Evolutionary conservation across 331 rosid genomes (phyloP).

Genomic region (Phaseolus coccineus): DNA sequence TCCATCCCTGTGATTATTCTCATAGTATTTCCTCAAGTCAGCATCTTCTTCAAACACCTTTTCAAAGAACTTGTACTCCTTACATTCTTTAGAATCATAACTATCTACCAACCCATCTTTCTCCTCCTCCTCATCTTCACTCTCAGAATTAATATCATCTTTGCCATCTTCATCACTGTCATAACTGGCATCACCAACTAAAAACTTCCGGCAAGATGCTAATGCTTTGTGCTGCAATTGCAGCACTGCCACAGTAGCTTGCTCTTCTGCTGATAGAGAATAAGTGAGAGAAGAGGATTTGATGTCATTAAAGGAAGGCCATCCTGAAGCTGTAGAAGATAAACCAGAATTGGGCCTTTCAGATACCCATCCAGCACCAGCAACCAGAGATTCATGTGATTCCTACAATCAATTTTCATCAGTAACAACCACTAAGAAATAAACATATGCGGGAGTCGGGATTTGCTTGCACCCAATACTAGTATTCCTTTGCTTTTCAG

Average conservation of each 20-base stretch:
- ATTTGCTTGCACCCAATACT: not conserved
- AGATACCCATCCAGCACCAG: conserved; percentile 53
- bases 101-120: conserved; percentile 39
- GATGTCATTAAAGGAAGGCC: conserved; percentile 48
- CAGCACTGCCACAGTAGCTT: conserved; percentile 40
- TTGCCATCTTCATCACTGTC: conserved; percentile 48
- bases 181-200: conserved; percentile 44
- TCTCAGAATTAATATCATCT: conserved; percentile 5
- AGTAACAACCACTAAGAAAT: not conserved
- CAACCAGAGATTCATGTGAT: conserved; percentile 48
- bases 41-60: conserved; percentile 57
- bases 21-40: conserved; percentile 64
- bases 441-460: not conserved
- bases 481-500: not conserved
- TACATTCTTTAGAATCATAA: conserved; percentile 43
- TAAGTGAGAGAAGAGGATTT: conserved; percentile 9
- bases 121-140: conserved; percentile 42
- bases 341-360: conserved; percentile 20
- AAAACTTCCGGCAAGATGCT: conserved; percentile 56
- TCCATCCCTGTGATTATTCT: conserved; percentile 58
- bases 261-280: conserved; percentile 49
- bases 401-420: conserved; percentile 38
- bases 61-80: conserved; percentile 55
- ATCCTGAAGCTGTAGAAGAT: conserved; percentile 40
- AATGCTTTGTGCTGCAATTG: conserved; percentile 57